Base-by-base conservation (phyloP, 306 rosid species). In the Vigna nakashimae region DNA sequence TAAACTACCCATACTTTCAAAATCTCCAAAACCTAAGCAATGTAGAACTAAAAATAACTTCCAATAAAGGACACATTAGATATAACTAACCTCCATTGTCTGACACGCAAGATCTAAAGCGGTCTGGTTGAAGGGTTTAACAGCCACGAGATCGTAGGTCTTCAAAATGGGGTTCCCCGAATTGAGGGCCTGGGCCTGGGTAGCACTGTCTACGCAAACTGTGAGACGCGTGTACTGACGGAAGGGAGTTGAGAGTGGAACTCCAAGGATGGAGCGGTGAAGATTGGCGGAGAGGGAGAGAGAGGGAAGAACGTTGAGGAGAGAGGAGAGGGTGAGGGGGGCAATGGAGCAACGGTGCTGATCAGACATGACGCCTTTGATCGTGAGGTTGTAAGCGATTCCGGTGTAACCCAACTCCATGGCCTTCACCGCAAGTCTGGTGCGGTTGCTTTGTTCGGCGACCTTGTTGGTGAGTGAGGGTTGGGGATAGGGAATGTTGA, bases 171-270 rank as follows among this genome's bases (percentile, higher is more conserved):
- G 97, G 80, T 95, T 92, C 3, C 90, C 96, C 1, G 89, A 85
- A 79, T 91, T 91, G 17, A 95, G 89, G 4, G 91, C 87, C 55
- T 83, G 90, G 12, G 85, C 86, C 76, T 87, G 91, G 8, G 76
- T 45, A 1, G 70, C 3, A 74, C n/a, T 79, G 8, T 91, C 90
- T 16, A 76, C 81, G 80, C 76, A 80, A 65, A 95, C 88, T 26
- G 97, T 95, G 52, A 95, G 90, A 55, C 97, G 97, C 30, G 92
- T 92, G 89, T 92, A 94, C 84, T 94, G 97, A 9, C 90, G 97
- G 82, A 94, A 94, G 22, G 92, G 97, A 30, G 95, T 70, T 50
- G 92, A 56, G 10, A 65, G 75, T 1, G 91, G 91, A 69, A 88
- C 73, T 9, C 89, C 82, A 49, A 92, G 92, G 18, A 84, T 86